Evolutionary conservation across 1,284 basidiomycete species (phyloP), one percentile per base, ranked within the genome.

Genomic region (Ganoderma lucidum): DNA sequence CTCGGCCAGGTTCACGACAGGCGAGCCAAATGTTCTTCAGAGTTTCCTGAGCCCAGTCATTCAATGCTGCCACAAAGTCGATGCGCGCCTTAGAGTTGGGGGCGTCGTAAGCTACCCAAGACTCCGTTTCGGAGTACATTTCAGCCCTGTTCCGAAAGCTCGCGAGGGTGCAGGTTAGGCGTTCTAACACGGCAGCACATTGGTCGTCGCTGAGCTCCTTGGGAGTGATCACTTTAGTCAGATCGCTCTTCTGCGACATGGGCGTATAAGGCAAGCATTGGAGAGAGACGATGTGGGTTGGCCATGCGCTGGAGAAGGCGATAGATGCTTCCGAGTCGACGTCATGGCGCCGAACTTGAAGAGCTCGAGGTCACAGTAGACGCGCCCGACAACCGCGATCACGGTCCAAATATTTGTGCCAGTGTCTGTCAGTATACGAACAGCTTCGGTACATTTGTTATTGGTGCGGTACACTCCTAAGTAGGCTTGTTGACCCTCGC

Each of bases 21-120:
- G 83, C 83, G 32, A 81, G 74, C 84, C 86, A 88, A 10, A 85
- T 80, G 66, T 86, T 79, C 63, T 83, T 77, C 5, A 85, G 70
- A 17, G 88, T 71, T 4, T 78, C 77, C 60, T 87, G 83, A 0
- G 83, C 84, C 88, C 88, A 89, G 9, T 66, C 35, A 65, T 85
- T 78, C 12, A 88, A 71, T 44, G 82, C 81, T 4, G 73, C 53
- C 10, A 82, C 72, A 68, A 84, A 85, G 23, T 76, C 74, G 19
- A 81, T 75, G 32, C 75, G 77, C n/a, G 72, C 71, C n/a, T 70
- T 39, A 8, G 55, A 45, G 32, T 76, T 77, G 6, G 67, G 63
- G 28, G 71, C 69, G 14, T 79, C 75, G n/a, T 75, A 59, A 4
- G 80, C 81, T 8, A 79, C 61, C 23, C 72, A 72, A 28, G 74